Conservation (phyloP, 2,329 filamentous ascomycete species). For the Aplosporella prunicola region DNA sequence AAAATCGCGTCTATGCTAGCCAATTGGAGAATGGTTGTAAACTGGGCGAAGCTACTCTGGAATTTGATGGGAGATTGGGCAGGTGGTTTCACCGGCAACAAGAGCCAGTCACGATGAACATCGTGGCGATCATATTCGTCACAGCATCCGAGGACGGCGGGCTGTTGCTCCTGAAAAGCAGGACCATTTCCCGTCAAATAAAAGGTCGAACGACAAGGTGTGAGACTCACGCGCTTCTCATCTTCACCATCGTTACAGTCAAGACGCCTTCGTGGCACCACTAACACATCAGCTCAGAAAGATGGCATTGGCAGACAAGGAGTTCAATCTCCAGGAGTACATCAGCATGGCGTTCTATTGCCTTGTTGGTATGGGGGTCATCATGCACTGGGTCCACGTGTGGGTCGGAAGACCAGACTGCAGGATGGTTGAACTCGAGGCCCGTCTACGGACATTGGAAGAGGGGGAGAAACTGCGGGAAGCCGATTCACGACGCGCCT, state of each 20-base stretch:
- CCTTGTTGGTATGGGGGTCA: conserved; percentile 4
- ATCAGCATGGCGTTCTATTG: conserved; percentile 9
- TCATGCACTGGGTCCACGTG: conserved; percentile 10
- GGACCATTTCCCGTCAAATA: too few relatives aligned
- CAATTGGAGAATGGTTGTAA: conserved; percentile 9
- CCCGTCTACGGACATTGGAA: conserved; percentile 4
- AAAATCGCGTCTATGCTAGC: background rate
- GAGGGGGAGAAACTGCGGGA: conserved; percentile 4
- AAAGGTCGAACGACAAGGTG: too few relatives aligned
- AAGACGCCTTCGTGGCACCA: conserved; percentile 2
- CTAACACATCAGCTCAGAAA: background rate
- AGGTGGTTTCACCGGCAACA: too few relatives aligned
- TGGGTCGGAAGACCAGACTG: conserved; percentile 10
- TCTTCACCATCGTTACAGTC: too few relatives aligned
- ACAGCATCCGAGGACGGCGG: too few relatives aligned
- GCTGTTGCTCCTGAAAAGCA: too few relatives aligned
- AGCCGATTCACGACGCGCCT: too few relatives aligned
- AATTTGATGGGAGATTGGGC: too few relatives aligned
- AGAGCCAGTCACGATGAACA: too few relatives aligned
- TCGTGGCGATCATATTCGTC: too few relatives aligned
- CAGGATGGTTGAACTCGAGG: conserved; percentile 2
- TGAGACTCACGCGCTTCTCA: too few relatives aligned
- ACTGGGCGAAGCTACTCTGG: too few relatives aligned
- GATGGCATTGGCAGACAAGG: conserved; percentile 5
- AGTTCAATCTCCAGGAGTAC: conserved; percentile 8